Evolutionary conservation across 108 stramenopile species (phyloP), one percentile per base, ranked within the genome.

Genomic region (Cyclotella kingstonii): DNA sequence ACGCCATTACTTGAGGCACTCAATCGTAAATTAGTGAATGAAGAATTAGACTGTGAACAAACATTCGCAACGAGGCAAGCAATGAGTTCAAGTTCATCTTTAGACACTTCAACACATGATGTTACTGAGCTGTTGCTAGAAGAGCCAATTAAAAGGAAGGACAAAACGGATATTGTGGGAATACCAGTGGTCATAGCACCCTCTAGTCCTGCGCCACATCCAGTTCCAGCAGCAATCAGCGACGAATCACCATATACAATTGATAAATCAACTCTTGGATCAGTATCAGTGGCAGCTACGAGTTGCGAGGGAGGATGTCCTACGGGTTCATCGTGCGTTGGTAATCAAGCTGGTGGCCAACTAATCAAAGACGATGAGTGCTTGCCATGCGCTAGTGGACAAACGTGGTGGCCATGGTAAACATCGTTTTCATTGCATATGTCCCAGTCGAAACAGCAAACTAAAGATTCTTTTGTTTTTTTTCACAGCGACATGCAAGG

Each of bases 161-260:
- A 70, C 60, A 70, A 70, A 53, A 40, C 69, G 7, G 54, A 61
- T 27, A 52, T 70, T 38, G 60, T 70, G 18, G 68, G 69, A 0
- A 27, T 58, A 8, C 40, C 66, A 23, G 15, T n/a, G n/a, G n/a
- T 35, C 18, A n/a, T 9, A 11, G 51, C 30, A 5, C 42, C 33
- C 12, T 22, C 43, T 21, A 7, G 14, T 5, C 23, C 59, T 21
- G 19, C 39, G 0, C 43, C 46, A 45, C 21, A 6, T 17, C 54
- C 31, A 25, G 29, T 17, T 19, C 33, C 54, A 39, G 18, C 44
- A 25, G 41, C 44, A n/a, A 34, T 30, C 49, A 55, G 14, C 5
- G 19, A 35, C 22, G 51, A 10, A 25, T 70, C 69, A 28, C 69
- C 69, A 12, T 70, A 70, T 33, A 55, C 69, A 11, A 46, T 70